Evolutionary conservation across 2,329 filamentous ascomycete species (phyloP).

Genomic region (Trichophyton benhamiae): DNA sequence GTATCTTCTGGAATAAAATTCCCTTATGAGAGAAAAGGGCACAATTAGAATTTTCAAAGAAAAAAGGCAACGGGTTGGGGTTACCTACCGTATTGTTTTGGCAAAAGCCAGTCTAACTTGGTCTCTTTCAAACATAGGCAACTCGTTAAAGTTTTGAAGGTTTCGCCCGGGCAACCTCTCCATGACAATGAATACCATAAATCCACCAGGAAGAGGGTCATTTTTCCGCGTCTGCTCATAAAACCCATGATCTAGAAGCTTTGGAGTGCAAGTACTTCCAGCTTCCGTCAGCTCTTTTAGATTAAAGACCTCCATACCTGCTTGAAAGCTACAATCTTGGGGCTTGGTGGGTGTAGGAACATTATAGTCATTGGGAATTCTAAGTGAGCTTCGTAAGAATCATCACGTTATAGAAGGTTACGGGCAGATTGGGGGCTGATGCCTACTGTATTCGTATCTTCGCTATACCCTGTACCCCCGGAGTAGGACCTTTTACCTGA

Average conservation of each 20-base stretch:
- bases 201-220: conserved; percentile 9
- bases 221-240: conserved; percentile 5
- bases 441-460: conserved; percentile 13
- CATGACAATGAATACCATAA: conserved; percentile 8
- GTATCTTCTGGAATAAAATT: conserved; percentile 11
- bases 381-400: not conserved
- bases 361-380: conserved; percentile 2
- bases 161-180: conserved; percentile 12
- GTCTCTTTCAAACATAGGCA: conserved; percentile 12
- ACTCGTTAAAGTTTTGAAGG: conserved; percentile 9
- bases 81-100: conserved; percentile 10
- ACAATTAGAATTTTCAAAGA: too few relatives aligned
- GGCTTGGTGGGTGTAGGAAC: not conserved
- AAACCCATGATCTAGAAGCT: not conserved
- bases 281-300: not conserved
- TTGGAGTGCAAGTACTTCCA: not conserved
- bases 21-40: conserved; percentile 4
- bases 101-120: conserved; percentile 12
- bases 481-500: conserved; percentile 10
- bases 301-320: not conserved
- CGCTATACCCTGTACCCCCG: conserved; percentile 9
- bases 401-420: not conserved
- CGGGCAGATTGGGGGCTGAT: not conserved
- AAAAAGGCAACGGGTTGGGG: not conserved
- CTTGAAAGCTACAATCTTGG: not conserved